Conservation (phyloP, 2,329 filamentous ascomycete genomes). For the Arachnopeziza araneosa region DNA sequence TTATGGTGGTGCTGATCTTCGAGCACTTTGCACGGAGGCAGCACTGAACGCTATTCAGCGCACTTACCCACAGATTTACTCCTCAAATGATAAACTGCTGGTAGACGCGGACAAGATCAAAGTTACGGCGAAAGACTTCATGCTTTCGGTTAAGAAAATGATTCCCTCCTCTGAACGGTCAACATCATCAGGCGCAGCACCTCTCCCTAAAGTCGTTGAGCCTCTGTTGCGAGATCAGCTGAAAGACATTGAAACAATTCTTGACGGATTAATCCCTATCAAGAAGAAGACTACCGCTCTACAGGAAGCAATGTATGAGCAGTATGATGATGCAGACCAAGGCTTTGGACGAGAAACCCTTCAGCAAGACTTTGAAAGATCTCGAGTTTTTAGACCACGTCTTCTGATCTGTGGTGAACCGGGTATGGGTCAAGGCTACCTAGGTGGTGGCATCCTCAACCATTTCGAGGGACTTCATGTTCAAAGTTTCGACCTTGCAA, state of each 20-base stretch:
- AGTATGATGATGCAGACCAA: slow-evolving; percentile 72
- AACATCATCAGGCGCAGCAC: slow-evolving; percentile 74
- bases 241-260: slow-evolving; percentile 56
- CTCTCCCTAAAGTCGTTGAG: slow-evolving; percentile 73
- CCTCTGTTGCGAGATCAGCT: slow-evolving; percentile 75
- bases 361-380: slow-evolving; percentile 74
- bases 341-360: slow-evolving; percentile 80
- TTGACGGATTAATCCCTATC: slow-evolving; percentile 75
- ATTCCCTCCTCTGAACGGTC: slow-evolving; percentile 91
- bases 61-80: slow-evolving; percentile 94
- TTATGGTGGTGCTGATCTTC: slow-evolving; percentile 91
- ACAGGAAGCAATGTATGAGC: slow-evolving; percentile 89
- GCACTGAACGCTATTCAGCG: slow-evolving; percentile 93
- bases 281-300: slow-evolving; percentile 84
- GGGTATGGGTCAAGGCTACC: slow-evolving; percentile 92
- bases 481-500: slow-evolving; percentile 88
- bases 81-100: slow-evolving; percentile 79
- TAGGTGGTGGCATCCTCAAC: slow-evolving; percentile 79
- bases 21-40: slow-evolving; percentile 92
- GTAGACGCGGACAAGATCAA: slow-evolving; percentile 82
- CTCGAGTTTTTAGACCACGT: slow-evolving; percentile 81
- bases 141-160: slow-evolving; percentile 94
- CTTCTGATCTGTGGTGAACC: slow-evolving; percentile 74
- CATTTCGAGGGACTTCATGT: slow-evolving; percentile 92
- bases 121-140: slow-evolving; percentile 90